Conservation (phyloP, 2,329 filamentous ascomycete genomes). For the Exophiala spinifera region DNA sequence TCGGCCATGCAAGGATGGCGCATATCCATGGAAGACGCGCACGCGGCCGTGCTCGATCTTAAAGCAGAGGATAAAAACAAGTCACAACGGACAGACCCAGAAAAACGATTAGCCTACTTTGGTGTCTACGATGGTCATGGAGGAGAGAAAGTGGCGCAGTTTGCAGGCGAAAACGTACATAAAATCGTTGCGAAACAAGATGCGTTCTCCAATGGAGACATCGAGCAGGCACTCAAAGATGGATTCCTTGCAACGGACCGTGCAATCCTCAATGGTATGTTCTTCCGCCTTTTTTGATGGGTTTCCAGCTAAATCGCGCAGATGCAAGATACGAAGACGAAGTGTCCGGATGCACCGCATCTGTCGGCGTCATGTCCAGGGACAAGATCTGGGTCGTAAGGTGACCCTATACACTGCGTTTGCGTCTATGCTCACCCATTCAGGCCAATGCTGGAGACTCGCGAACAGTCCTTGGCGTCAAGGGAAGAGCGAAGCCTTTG, state of each 20-base stretch:
- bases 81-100: conserved; percentile 58
- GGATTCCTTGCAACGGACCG: conserved; percentile 94
- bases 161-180: conserved; percentile 88
- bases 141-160: conserved; percentile 92
- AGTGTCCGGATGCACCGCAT: conserved; percentile 95
- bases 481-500: conserved; percentile 92
- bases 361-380: conserved; percentile 81
- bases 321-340: conserved; percentile 97
- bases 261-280: conserved; percentile 86
- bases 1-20: conserved; percentile 99
- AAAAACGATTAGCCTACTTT: conserved; percentile 85
- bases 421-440: conserved; percentile 30
- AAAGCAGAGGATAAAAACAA: conserved; percentile 57
- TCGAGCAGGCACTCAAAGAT: conserved; percentile 94
- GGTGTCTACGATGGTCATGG: conserved; percentile 98
- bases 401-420: conserved; percentile 10
- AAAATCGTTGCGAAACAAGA: conserved; percentile 94
- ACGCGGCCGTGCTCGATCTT: conserved; percentile 85
- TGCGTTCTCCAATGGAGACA: conserved; percentile 83
- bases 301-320: conserved; percentile 42
- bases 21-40: conserved; percentile 99
- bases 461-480: conserved; percentile 89
- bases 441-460: conserved; percentile 98
- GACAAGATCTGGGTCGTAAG: conserved; percentile 94
- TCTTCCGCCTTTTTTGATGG: conserved; percentile 2